Evolutionary conservation across 768 basidiomycete species (phyloP), one percentile per base, ranked within the genome.

Genomic region (Roridomyces roridus): DNA sequence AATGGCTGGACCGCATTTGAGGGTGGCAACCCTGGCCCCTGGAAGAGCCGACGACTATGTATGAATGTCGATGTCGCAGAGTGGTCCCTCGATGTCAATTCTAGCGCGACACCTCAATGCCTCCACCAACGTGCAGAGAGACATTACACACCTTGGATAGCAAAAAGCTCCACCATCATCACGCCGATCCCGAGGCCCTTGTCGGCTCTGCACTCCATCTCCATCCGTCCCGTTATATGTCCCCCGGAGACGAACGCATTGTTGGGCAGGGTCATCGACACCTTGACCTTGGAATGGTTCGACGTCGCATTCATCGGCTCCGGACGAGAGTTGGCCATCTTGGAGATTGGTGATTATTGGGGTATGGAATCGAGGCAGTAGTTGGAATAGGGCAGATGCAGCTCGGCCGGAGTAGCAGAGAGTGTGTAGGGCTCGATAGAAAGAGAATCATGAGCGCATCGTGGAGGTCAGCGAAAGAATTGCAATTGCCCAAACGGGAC

Each of bases 221-320:
- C 85, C 80, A 93, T 80, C 74, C 88, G 91, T 11, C 92, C 92
- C 6, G 85, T 77, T 29, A 92, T 79, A 60, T 80, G 73, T 34
- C 76, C 74, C 0, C 92, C 92, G 1, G 91, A 86, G 46, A 91
- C 81, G 65, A 83, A 89, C 25, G 80, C 75, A 2, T 81, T 68
- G 60, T 89, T 82, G 2, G 83, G 80, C 7, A 91, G 75, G 7
- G 76, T 79, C 18, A 89, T 67, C 12, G 87, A 79, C 15, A 91
- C 81, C 69, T 83, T 90, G 70, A 93, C 83, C 73, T 92, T 94
- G 24, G 90, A 77, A 70, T 93, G 92, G 68, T 87, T 78, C 0
- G 86, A 80, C n/a, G 85, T 84, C 26, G 88, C 86, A 72, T 94
- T 93, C 91, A 93, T 93, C 12, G 89, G 88, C 73, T 83, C 81